Base-by-base conservation (phyloP, 139 green algal species). In the Chlamydomonas incerta region DNA sequence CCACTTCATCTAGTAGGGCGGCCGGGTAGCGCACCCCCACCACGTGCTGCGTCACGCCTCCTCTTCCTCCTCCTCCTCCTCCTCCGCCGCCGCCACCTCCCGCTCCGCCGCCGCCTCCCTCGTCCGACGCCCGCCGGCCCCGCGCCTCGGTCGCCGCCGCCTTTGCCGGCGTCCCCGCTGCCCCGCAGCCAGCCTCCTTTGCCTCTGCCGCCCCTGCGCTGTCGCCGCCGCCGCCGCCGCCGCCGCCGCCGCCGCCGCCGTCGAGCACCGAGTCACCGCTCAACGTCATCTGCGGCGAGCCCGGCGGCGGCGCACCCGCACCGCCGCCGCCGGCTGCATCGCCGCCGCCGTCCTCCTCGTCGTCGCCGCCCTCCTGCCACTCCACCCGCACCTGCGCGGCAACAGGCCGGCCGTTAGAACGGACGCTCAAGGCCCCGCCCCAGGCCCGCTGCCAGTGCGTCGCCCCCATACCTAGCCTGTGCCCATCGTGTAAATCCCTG, bases 1-100 rank as follows among this genome's bases (percentile, higher is more conserved):
- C 90, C 24, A 97, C 95, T 76, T 97, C 90, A 5, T 86, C 79
- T 74, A 97, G 87, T 63, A 97, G 87, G 15, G 89, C 68, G 20
- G 68, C 84, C 15, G 93, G 92, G 85, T 96, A 97, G 33, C 93
- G 89, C 81, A 96, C 93, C 21, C 93, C 94, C 21, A 93, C 90
- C 52, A 92, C 18, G 26, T 86, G 75, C 50, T 80, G 20, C 62
- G 9, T 8, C 34, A 9, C 34, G 34, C 33, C 57, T 24, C n/a
- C 57, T 31, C 37, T 69, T 10, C 18, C 88, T 68, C 10, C 65
- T 20, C n/a, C 72, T 26, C 52, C 70, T 28, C 26, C 81, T 14
- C 24, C 47, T 67, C 46, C 52, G 69, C 68, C 28, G 87, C 52
- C 52, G 69, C 68, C 28, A 81, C 52, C 10, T 9, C 15, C 9